Evolutionary conservation across 495 filamentous ascomycete species (phyloP), one percentile per base, ranked within the genome.

Genomic region (Aspergillus conjunctus): DNA sequence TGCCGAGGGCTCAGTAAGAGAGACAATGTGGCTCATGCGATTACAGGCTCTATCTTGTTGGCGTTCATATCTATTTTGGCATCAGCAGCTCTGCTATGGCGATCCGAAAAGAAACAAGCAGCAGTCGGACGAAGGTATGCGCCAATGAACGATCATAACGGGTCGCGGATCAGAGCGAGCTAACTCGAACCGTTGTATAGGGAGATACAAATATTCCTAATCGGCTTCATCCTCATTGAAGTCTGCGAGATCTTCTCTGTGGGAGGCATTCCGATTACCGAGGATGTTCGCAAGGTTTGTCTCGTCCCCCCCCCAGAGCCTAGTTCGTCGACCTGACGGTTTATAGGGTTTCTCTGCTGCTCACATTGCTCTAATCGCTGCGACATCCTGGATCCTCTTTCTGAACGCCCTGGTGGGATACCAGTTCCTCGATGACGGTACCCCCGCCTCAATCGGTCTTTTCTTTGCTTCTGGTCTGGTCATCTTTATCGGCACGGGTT

Each of bases 241-340:
- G 91, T 99, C 66, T 95, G 91, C 71, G 94, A 99, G 70, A 97
- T 99, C 66, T 97, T 99, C 74, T 91, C 91, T 2, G 85, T 97
- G 26, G 94, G 94, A 58, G 89, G 88, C 51, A 92, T 99, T 70
- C 92, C 92, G 7, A 73, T 97, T 18, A 71, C 80, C 52, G 76
- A 76, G 37, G 82, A 71, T 43, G 90, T 91, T 50, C 86, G 90
- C 66, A 79, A 77, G 68, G 66, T 74, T 65, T 22, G 68, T 65
- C 39, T 48, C 20, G 44, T 32, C 49, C 9, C 58, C 51, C n/a
- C 34, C 10, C 21, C 46, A 10, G 26, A 32, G 34, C 10, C 32
- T 20, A 31, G 20, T 54, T 31, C 3, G n/a, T 18, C 17, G 5
- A 34, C 39, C 61, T 61, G 41, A 59, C 39, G 11, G 12, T n/a